A percentile compares a stretch with the other conserved stretches of the same genome.
Conservation (phyloP, 352 stramenopile genomes). For the Phytophthora tubulina region DNA sequence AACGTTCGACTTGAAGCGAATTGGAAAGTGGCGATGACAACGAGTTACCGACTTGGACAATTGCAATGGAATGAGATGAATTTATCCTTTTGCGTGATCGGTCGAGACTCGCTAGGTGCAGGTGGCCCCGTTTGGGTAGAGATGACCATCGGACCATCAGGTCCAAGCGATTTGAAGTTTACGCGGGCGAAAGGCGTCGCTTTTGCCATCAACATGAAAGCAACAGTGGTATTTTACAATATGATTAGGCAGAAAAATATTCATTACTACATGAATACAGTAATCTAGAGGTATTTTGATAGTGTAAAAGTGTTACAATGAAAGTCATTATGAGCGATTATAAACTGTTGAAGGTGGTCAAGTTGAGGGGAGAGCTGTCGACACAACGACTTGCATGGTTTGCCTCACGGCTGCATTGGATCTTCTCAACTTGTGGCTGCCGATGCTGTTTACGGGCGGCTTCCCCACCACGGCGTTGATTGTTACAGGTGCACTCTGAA, state of each 20-base stretch:
- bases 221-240: neutral
- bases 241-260: too few relatives aligned
- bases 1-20: slow-evolving; percentile 14
- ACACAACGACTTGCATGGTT: neutral
- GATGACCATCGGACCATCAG: neutral
- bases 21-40: slow-evolving; percentile 19
- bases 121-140: neutral
- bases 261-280: neutral
- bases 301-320: neutral
- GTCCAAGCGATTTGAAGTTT: slow-evolving; percentile 3
- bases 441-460: slow-evolving; percentile 11
- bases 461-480: slow-evolving; percentile 7
- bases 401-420: slow-evolving; percentile 12
- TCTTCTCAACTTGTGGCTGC: slow-evolving; percentile 30
- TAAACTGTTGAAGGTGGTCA: too few relatives aligned
- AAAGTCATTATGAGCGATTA: too few relatives aligned
- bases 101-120: neutral
- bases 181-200: neutral
- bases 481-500: neutral
- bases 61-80: neutral
- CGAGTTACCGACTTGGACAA: neutral
- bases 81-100: slow-evolving; percentile 5
- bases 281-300: neutral
- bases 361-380: neutral
- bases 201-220: slow-evolving; percentile 1